phyloP scores from a whole-genome alignment of 352 stramenopile species.

The Phytopythium kandeliae region DNA sequence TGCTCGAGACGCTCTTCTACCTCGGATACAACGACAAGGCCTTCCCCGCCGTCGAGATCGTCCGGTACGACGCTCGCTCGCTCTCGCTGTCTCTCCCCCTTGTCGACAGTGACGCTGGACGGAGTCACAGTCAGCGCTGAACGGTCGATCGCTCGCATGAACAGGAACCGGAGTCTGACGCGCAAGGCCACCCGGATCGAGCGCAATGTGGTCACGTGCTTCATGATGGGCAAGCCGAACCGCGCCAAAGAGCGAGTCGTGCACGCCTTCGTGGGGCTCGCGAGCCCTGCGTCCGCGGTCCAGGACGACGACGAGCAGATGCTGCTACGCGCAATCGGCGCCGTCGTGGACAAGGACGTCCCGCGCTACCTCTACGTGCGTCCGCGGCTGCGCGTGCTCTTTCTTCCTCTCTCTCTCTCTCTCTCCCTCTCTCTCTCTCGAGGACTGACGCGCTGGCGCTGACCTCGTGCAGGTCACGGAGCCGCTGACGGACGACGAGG shows the following conservation, averaged over 20 bases:
- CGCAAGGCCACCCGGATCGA: constrained; percentile 53
- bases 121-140: too few species aligned
- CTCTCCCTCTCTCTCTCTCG: too few species aligned
- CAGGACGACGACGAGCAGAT: constrained; percentile 27
- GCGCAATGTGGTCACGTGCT: constrained; percentile 67
- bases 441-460: constrained; percentile 4
- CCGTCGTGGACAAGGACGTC: constrained; percentile 43
- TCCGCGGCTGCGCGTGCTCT: too few species aligned
- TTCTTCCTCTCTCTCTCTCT: too few species aligned
- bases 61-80: constrained; percentile 39
- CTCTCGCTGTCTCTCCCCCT: too few species aligned
- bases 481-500: constrained; percentile 48
- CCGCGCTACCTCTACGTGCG: constrained; percentile 64
- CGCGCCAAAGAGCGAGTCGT: constrained; percentile 54
- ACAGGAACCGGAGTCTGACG: constrained; percentile 47
- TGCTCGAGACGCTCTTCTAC: constrained; percentile 78
- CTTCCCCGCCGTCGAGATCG: constrained; percentile 55
- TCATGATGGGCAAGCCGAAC: constrained; percentile 42
- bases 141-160: too few species aligned
- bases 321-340: constrained; percentile 51
- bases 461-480: constrained; percentile 59
- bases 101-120: too few species aligned
- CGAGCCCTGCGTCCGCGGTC: constrained; percentile 9
- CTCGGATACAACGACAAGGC: constrained; percentile 79
- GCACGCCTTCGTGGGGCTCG: constrained; percentile 40